Evolutionary conservation across 176 grass and related monocot species (phyloP), one percentile per base, ranked within the genome.

Genomic region (Zea luxurians): DNA sequence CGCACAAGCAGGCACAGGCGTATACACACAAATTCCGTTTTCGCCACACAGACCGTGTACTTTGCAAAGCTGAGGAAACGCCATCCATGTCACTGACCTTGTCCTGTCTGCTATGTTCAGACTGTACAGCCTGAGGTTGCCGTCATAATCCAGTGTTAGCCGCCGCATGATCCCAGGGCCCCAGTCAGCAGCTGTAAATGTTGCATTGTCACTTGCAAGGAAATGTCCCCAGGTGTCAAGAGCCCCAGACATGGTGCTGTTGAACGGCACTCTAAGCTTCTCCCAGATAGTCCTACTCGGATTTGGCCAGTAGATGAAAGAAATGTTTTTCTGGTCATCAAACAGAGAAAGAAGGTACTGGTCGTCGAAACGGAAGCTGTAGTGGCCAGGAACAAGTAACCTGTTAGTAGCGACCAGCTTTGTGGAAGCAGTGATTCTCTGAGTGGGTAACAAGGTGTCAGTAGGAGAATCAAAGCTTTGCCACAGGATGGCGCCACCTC

Each of bases 1-100:
- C 10, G 41, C 75, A 61, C 90, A 93, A 10, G 79, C 50, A 17
- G 77, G 69, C 36, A 18, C 74, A 10, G 83, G 83, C 0, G 47
- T 82, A 27, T 96, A 70, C 6, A 82, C 81, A 12, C 89, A 96
- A 54, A 96, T 76, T 73, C 86, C 89, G 11, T 96, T 88, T 16
- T n/a, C 77, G 4, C 93, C 87, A 13, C 93, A 96, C 27, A 87
- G 41, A 6, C 79, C 79, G 13, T 68, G 75, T 1, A 85, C 78
- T 42, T 48, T 37, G 80, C 89, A 89, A 21, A 55, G 42, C 34
- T 73, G 42, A 48, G 81, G 70, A 87, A 88, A 77, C 15, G 87
- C 86, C 45, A 87, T 63, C 89, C 89, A 96, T 70, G 84, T 80
- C 21, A 92, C 46, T 1, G 41, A 87, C 89, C 89, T 92, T 34